Evolutionary conservation across 768 basidiomycete genomes (phyloP), one percentile per base, ranked within the genome.

Genomic region (Amanita inopinata): DNA sequence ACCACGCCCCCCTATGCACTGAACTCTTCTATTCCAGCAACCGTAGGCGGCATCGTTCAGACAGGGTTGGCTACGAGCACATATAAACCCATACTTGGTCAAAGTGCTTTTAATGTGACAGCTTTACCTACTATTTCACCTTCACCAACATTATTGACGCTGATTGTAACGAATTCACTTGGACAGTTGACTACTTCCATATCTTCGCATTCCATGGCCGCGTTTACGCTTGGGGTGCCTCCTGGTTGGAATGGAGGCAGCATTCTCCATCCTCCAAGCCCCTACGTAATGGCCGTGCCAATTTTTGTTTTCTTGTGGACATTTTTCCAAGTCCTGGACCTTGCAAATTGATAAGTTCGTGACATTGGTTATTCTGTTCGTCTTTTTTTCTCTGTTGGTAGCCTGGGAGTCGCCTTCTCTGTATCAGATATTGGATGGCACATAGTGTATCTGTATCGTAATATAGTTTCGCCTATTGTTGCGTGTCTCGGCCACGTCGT

Each of bases 51-150:
- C 38, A 67, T 81, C 15, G 76, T 77, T 3, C 47, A 61, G 2
- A 69, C 76, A 12, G 83, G 75, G 25, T 74, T 87, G 15, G 85
- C 76, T 12, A 80, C 78, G 0, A 78, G 75, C 57, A 85, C 84
- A 2, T 89, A 89, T 53, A 64, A 58, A 25, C 68, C 85, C 0
- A 62, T 84, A 19, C 59, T 82, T 37, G 73, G 62, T 14, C 46
- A 60, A 48, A 48, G 63, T 47, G 58, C 57, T 4, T 54, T 61
- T 33, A 78, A 73, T 48, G 63, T 60, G 20, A 71, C 80, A 1
- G 74, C 68, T 5, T 58, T 89, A 8, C 82, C 83, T 11, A 63
- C 62, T 14, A 67, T 85, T 19, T 62, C 64, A 24, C 73, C 75
- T 3, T 49, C 64, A 4, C 70, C 74, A 2, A 69, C 70, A 5